These are phyloP conservation scores for Hypericum androsaemum DNA, from an alignment of 345 rosid species.

Conservation along the genomic window DNA sequence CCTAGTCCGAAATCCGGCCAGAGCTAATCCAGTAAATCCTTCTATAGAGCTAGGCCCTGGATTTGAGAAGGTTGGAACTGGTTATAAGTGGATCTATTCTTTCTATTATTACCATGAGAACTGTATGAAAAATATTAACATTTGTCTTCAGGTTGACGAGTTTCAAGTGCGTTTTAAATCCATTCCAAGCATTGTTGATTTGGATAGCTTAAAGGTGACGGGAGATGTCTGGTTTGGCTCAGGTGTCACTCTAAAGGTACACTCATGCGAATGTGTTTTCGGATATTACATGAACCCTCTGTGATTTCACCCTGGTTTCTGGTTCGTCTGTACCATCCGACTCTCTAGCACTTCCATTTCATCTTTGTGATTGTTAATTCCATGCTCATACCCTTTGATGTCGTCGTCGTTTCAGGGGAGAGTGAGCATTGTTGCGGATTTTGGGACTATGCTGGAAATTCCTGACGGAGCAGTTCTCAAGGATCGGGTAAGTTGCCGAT, in stretches of 20 bases:
- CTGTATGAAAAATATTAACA: slow-evolving; percentile 1
- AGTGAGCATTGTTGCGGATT: slow-evolving; percentile 33
- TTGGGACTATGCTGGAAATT: slow-evolving; percentile 37
- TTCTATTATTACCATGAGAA: no score
- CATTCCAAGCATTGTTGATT: slow-evolving; percentile 43
- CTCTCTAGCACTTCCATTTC: neutral
- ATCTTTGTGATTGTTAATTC: neutral
- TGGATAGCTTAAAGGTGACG: slow-evolving; percentile 44
- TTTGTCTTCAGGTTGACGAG: slow-evolving; percentile 29
- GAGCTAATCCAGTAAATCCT: slow-evolving; percentile 37
- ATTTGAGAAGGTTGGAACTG: slow-evolving; percentile 37
- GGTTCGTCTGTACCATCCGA: neutral
- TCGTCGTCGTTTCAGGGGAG: slow-evolving; percentile 21
- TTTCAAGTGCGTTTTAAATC: slow-evolving; percentile 41
- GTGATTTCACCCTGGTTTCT: neutral
- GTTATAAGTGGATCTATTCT: neutral
- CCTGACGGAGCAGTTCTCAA: slow-evolving; percentile 34
- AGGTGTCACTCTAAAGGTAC: slow-evolving; percentile 47
- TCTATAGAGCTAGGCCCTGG: slow-evolving; percentile 41
- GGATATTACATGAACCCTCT: neutral
- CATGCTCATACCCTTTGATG: neutral
- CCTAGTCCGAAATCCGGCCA: slow-evolving; percentile 26
- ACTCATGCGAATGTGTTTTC: neutral
- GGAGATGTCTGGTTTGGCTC: slow-evolving; percentile 70
- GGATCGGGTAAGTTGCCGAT: slow-evolving; percentile 25